Evolutionary conservation across 306 rosid species (phyloP), one percentile per base, ranked within the genome.

Genomic region (Castanea mollissima): DNA sequence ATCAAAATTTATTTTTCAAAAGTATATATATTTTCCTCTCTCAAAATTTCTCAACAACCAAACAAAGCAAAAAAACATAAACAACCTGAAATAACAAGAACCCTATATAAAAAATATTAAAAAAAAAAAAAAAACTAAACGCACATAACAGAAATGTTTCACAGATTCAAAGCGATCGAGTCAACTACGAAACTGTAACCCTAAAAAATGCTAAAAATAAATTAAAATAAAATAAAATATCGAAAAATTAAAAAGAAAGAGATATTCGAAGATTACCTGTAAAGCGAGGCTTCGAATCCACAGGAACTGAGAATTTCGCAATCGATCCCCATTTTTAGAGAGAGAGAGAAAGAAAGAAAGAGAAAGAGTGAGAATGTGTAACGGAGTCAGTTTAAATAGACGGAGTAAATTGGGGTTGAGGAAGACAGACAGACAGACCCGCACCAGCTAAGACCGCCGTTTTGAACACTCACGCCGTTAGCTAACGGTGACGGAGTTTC

Each of bases 301-400:
- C 32, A 81, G 74, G 72, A 57, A 49, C 72, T 32, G 76, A 69
- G 73, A 63, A 71, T 75, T 68, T 75, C 46, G 57, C 54, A 75
- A 56, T 41, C 65, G 58, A 69, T 78, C 62, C 80, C 71, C 84
- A 69, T 49, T 41, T 41, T 69, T 14, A 46, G 55, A 46, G 72
- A 75, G 62, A 75, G 35, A 75, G 23, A 73, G 38, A 7, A 55
- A 32, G 7, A 31, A 54, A 57, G 57, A 38, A 2, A 38, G 46
- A 38, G 2, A 38, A 2, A 38, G 46, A 38, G 8, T 15, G 38
- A 46, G 27, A 52, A 67, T 9, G 1, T 70, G 9, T 55, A 5
- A 64, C 15, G 80, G 76, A 49, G 80, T 29, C 76, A 23, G 84
- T 81, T 58, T 81, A 70, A 76, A 69, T 78, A 73, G 83, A 80